Conservation (phyloP, 192 early-diverging fungal genomes). For the Coemansia asiatica region DNA sequence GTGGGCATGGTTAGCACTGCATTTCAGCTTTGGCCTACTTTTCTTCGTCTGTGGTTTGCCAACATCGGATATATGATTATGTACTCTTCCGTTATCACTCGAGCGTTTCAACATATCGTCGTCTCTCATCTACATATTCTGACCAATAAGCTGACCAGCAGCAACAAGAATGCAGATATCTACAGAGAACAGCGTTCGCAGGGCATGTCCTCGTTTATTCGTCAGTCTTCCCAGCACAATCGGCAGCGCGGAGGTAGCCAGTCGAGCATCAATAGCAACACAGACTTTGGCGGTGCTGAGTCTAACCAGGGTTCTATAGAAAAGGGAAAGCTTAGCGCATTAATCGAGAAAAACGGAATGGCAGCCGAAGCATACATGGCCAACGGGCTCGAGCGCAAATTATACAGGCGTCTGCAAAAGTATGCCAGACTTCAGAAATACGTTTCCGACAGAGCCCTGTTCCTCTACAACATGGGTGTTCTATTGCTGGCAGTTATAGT, state of each 20-base stretch:
- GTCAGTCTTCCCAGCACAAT: conserved; percentile 9
- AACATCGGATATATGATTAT: conserved; percentile 34
- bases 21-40: conserved; percentile 47
- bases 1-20: conserved; percentile 35
- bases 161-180: conserved; percentile 28
- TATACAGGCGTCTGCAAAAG: conserved; percentile 31
- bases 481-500: conserved; percentile 15
- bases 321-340: conserved; percentile 12
- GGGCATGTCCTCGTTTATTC: conserved; percentile 16
- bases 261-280: conserved; percentile 37
- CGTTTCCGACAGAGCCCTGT: conserved; percentile 19
- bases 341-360: conserved; percentile 6
- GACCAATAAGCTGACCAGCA: conserved; percentile 38
- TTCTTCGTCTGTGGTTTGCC: conserved; percentile 40
- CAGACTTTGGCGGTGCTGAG: conserved; percentile 22
- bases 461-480: conserved; percentile 18
- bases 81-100: conserved; percentile 27
- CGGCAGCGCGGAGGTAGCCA: conserved; percentile 25
- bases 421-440: conserved; percentile 41
- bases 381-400: conserved; percentile 16
- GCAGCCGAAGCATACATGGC: not conserved
- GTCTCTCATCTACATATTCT: conserved; percentile 38
- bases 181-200: conserved; percentile 21
- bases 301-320: conserved; percentile 6
- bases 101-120: conserved; percentile 42